A percentile compares a stretch with the other conserved stretches of the same genome.
Conservation (phyloP, 768 basidiomycete species). For the Kwoniella sp. region DNA sequence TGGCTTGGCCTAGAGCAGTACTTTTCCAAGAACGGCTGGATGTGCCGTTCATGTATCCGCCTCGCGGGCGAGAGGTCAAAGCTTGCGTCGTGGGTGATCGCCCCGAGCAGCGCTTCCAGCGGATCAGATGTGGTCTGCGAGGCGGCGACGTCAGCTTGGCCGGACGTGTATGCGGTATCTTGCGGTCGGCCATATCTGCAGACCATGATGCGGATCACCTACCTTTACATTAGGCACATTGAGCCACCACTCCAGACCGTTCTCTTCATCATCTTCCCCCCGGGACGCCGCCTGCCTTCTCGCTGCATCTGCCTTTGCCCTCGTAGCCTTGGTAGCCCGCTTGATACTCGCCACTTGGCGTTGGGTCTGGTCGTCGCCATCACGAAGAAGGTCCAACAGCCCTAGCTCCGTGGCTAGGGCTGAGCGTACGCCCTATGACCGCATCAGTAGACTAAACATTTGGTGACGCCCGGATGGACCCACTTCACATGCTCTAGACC, state of each 20-base stretch:
- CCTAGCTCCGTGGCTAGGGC: slow-evolving; percentile 6
- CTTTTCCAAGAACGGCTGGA: slow-evolving; percentile 26
- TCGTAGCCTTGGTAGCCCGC: slow-evolving; percentile 4
- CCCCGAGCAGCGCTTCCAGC: slow-evolving; percentile 29
- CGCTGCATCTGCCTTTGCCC: slow-evolving; percentile 7
- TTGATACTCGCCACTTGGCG: slow-evolving; percentile 5
- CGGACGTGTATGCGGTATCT: no score
- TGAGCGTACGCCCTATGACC: not conserved
- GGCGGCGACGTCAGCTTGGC: no score
- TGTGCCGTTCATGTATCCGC: slow-evolving; percentile 13
- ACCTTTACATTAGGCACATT: no score
- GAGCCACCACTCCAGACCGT: slow-evolving; percentile 25
- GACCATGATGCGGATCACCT: no score
- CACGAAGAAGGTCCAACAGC: slow-evolving; percentile 7
- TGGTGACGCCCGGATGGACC: no score
- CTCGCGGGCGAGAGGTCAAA: slow-evolving; percentile 10
- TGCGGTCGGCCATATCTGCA: no score
- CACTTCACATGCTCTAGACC: no score
- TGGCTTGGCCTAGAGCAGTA: slow-evolving; percentile 20
- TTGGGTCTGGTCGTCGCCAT: not conserved
- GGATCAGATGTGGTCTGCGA: slow-evolving; percentile 17
- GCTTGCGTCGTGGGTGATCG: slow-evolving; percentile 21
- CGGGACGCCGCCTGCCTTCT: not conserved
- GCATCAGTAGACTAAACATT: no score
- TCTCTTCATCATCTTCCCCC: not conserved